Percentiles rank a stretch among this genome's conserved stretches.
Evolutionary conservation across 2,329 filamentous ascomycete genomes (phyloP).

Genomic region (Cladophialophora psammophila): DNA sequence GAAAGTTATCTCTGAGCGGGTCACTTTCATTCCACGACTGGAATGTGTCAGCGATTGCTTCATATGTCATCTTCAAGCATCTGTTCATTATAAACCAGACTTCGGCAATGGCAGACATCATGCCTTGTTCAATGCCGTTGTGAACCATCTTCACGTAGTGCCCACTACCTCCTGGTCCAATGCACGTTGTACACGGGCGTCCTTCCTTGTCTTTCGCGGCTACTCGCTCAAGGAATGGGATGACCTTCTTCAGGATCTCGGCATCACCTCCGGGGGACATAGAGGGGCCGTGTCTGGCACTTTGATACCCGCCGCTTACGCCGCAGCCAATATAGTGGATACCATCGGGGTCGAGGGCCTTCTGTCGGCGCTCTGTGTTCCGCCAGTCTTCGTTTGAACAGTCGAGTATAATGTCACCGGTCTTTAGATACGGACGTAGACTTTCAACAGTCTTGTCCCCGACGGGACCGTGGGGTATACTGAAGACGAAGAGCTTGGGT

Average conservation of each 20-base stretch:
- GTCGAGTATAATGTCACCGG: conserved; percentile 72
- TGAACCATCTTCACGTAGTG: conserved; percentile 81
- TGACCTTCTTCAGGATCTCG: conserved; percentile 63
- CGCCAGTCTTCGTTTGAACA: conserved; percentile 72
- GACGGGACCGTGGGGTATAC: conserved; percentile 57
- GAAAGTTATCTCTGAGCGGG: conserved; percentile 59
- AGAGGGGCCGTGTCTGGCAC: conserved; percentile 70
- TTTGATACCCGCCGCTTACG: conserved; percentile 73
- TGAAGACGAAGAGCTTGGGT: conserved; percentile 62
- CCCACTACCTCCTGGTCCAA: conserved; percentile 69
- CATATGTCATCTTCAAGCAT: conserved; percentile 64
- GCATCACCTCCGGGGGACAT: conserved; percentile 70
- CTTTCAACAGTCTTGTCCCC: conserved; percentile 51
- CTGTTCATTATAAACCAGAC: conserved; percentile 69
- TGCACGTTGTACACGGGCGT: conserved; percentile 65
- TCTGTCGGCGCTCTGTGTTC: conserved; percentile 69
- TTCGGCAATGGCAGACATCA: conserved; percentile 70
- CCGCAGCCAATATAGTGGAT: conserved; percentile 73
- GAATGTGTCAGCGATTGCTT: conserved; percentile 68
- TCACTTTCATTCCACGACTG: conserved; percentile 66
- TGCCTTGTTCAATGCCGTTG: conserved; percentile 76
- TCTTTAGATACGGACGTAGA: conserved; percentile 53
- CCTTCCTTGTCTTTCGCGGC: conserved; percentile 68
- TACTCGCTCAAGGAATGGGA: conserved; percentile 68
- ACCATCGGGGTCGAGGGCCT: conserved; percentile 62